These are phyloP conservation scores for Millerozyma miso DNA, from an alignment of 805 yeast genomes.

Conservation along the genomic window DNA sequence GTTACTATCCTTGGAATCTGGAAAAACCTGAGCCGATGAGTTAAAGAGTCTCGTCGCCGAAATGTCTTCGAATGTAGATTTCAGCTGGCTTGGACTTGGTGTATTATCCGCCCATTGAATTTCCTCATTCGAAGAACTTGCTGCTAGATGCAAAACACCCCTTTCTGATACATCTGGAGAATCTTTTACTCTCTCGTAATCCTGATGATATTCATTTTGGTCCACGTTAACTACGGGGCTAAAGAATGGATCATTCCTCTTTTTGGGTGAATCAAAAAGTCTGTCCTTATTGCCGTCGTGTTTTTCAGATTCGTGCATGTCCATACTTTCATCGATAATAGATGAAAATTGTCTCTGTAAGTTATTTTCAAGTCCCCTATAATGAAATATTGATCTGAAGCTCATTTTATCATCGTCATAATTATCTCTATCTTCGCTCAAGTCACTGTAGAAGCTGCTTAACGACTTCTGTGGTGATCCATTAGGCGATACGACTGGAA, in stretches of 20 bases:
- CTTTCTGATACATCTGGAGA: background rate
- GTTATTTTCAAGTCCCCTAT: slow-evolving; percentile 5
- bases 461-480: slow-evolving; percentile 6
- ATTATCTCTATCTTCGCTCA: background rate
- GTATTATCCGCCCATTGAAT: background rate
- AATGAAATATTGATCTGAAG: slow-evolving; percentile 1
- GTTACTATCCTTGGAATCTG: background rate
- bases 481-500: background rate
- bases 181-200: background rate
- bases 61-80: background rate
- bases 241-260: background rate
- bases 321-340: background rate
- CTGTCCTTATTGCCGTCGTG: background rate
- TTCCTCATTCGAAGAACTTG: background rate
- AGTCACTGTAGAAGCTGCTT: slow-evolving; percentile 8
- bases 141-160: background rate
- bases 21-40: background rate
- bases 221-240: background rate
- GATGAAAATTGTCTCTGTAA: slow-evolving; percentile 3
- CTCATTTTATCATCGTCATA: background rate
- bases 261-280: background rate
- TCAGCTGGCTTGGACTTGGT: background rate
- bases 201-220: background rate
- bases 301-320: background rate
- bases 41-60: background rate